These are phyloP conservation scores for Petunia axillaris DNA, from an alignment of 257 asterid species.

Conservation along the genomic window DNA sequence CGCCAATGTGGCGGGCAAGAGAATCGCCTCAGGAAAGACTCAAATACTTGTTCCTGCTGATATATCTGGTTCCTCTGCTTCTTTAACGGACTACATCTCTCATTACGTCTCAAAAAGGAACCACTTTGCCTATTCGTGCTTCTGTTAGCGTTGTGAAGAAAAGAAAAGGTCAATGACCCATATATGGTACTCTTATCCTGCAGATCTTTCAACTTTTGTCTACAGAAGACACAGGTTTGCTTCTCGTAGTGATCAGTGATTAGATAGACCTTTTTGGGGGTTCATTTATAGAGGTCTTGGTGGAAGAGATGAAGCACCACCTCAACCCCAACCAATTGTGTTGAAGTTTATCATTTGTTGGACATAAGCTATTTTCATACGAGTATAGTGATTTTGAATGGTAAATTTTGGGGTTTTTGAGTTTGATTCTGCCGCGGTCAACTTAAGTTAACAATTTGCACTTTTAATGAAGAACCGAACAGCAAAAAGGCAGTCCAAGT, in stretches of 20 bases:
- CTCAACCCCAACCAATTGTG: neutral
- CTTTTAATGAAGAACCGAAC: neutral
- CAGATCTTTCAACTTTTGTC: neutral
- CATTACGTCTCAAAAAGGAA: constrained; percentile 73
- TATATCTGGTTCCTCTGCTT: constrained; percentile 59
- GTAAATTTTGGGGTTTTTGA: neutral
- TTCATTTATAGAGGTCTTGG: constrained; percentile 14
- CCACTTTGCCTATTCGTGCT: constrained; percentile 83
- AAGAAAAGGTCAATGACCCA: neutral
- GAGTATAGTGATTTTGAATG: constrained; percentile 11
- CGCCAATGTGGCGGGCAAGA: constrained; percentile 79
- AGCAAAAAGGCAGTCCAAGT: neutral
- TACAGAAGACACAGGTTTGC: constrained; percentile 16
- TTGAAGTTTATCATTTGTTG: neutral
- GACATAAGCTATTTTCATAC: constrained; percentile 14
- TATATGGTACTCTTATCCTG: neutral
- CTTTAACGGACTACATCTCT: constrained; percentile 58
- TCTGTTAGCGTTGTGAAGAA: constrained; percentile 48
- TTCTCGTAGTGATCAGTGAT: constrained; percentile 1
- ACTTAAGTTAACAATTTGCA: neutral
- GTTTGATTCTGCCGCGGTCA: neutral
- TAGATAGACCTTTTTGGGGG: constrained; percentile 7
- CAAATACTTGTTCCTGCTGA: constrained; percentile 74
- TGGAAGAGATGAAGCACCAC: neutral
- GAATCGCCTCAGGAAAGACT: constrained; percentile 72